Conservation (phyloP, 805 yeast genomes). For the Candida quercuum region DNA sequence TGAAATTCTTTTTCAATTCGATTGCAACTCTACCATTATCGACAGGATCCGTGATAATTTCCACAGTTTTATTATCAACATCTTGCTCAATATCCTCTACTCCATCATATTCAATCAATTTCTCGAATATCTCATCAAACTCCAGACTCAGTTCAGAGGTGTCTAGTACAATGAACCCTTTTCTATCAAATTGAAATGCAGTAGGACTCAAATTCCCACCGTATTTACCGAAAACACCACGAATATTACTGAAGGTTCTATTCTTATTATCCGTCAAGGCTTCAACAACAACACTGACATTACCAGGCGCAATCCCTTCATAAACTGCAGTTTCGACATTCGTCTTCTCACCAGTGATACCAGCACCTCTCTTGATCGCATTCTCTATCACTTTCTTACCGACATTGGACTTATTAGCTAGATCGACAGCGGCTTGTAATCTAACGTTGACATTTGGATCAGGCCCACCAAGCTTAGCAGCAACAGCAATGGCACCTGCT, state of each 20-base stretch:
- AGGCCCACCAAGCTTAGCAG: constrained; percentile 65
- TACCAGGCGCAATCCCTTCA: constrained; percentile 93
- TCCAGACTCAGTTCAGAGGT: constrained; percentile 23
- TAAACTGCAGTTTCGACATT: constrained; percentile 56
- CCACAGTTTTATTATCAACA: constrained; percentile 26
- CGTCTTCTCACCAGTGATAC: constrained; percentile 44
- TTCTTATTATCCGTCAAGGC: constrained; percentile 87
- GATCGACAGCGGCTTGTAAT: constrained; percentile 67
- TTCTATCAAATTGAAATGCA: constrained; percentile 66
- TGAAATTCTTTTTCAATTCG: constrained; percentile 45
- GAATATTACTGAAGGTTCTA: constrained; percentile 70
- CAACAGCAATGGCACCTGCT: constrained; percentile 68
- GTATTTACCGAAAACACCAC: constrained; percentile 67
- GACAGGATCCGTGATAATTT: constrained; percentile 58
- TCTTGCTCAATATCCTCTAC: constrained; percentile 70
- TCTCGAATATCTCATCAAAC: constrained; percentile 70
- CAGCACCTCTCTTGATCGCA: constrained; percentile 83
- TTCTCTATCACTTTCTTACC: constrained; percentile 81
- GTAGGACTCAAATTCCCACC: constrained; percentile 75
- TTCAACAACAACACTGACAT: constrained; percentile 79
- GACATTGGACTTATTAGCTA: constrained; percentile 71
- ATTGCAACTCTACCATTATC: constrained; percentile 60
- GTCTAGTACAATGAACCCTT: constrained; percentile 64
- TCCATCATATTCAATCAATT: constrained; percentile 62
- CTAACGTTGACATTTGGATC: constrained; percentile 59